phyloP scores from a whole-genome alignment of 1,284 basidiomycete genomes.

The Ceratorhiza oryzae-sativae region DNA sequence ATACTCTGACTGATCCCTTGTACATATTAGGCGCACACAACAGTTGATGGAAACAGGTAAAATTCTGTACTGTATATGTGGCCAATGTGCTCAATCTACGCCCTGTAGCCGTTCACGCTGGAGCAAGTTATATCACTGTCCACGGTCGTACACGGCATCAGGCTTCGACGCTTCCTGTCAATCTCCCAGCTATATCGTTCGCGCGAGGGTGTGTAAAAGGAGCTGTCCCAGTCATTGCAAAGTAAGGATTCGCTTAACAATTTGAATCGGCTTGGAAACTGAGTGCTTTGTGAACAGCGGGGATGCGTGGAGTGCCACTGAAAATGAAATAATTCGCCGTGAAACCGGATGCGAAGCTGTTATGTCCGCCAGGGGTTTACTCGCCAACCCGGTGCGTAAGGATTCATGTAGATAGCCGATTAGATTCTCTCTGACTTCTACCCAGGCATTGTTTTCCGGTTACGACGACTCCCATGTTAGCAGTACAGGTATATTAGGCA shows the following conservation, averaged over 20 bases:
- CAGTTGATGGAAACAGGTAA: conserved; percentile 57
- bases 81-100: neutral
- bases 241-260: conserved; percentile 46
- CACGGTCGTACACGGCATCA: conserved; percentile 65
- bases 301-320: conserved; percentile 59
- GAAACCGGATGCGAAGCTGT: conserved; percentile 59
- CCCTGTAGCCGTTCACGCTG: conserved; percentile 51
- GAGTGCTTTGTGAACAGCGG: conserved; percentile 47
- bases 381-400: conserved; percentile 60
- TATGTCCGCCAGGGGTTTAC: conserved; percentile 64
- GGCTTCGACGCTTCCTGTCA: conserved; percentile 59
- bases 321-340: conserved; percentile 55
- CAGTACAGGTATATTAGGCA: conserved; percentile 51
- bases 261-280: neutral
- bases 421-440: conserved; percentile 23
- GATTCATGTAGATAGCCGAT: neutral
- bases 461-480: conserved; percentile 58
- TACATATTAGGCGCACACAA: conserved; percentile 55
- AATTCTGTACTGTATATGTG: neutral
- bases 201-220: conserved; percentile 59
- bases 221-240: conserved; percentile 60
- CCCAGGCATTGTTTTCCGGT: conserved; percentile 60
- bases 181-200: conserved; percentile 58
- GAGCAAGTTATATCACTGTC: conserved; percentile 56
- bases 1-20: neutral